A percentile compares a stretch with the other conserved stretches of the same genome.
phyloP scores from a whole-genome alignment of 2,329 filamentous ascomycete species.

The Ophiostoma tasmaniense region DNA sequence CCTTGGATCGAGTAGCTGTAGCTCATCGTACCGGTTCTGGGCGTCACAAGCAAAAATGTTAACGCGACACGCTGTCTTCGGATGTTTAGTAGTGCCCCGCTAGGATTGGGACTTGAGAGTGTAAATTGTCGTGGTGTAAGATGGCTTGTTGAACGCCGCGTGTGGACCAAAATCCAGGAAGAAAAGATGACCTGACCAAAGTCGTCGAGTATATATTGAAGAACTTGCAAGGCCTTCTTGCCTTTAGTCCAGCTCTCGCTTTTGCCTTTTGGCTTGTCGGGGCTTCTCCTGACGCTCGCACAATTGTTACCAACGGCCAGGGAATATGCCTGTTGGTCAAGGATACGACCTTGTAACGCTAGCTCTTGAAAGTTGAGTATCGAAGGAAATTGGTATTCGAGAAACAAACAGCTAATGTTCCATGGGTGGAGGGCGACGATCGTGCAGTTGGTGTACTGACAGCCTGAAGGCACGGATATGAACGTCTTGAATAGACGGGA shows the following conservation, averaged over 20 bases:
- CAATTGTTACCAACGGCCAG: not conserved
- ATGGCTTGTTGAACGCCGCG: not conserved
- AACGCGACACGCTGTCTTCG: not conserved
- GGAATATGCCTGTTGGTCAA: not conserved
- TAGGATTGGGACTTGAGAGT: not conserved
- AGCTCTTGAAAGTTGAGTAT: not conserved
- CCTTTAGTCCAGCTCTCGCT: not conserved
- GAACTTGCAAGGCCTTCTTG: not conserved
- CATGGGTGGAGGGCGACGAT: not conserved
- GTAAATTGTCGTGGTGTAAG: not conserved
- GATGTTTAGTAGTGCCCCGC: not conserved
- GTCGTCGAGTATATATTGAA: not conserved
- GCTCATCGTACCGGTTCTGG: constrained; percentile 8
- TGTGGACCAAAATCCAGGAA: not conserved
- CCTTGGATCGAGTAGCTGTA: constrained; percentile 33
- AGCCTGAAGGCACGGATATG: not conserved
- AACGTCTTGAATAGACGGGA: not conserved
- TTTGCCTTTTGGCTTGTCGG: not conserved
- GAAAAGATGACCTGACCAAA: not conserved
- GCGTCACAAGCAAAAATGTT: not conserved
- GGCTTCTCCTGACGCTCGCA: not conserved
- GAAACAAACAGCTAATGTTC: not conserved
- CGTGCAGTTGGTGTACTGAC: not conserved
- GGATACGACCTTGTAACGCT: not conserved
- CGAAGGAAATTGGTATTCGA: not conserved